phyloP scores from a whole-genome alignment of 495 filamentous ascomycete genomes.

The Daldinia caldariorum region DNA sequence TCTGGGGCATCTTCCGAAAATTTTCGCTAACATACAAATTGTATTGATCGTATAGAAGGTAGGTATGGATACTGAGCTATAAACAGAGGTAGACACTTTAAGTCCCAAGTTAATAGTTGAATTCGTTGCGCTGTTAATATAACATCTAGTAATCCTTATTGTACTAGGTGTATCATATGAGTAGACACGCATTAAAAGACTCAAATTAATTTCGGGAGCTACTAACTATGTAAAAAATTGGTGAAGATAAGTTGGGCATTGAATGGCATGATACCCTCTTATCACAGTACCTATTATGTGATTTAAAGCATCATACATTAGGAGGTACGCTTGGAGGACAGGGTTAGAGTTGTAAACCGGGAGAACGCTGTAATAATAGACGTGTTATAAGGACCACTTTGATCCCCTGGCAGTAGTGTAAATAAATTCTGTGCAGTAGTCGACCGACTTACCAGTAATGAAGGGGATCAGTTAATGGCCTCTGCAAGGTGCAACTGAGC shows the following conservation, averaged over 20 bases:
- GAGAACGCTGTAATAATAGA: slow-evolving; percentile 37
- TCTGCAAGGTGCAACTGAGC: slow-evolving; percentile 34
- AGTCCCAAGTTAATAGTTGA: too few species aligned
- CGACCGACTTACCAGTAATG: slow-evolving; percentile 3
- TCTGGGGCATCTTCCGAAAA: slow-evolving; percentile 24
- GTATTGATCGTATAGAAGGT: neutral
- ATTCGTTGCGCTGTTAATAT: too few species aligned
- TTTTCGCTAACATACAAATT: slow-evolving; percentile 13
- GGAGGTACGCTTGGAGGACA: slow-evolving; percentile 15
- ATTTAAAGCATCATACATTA: slow-evolving; percentile 11
- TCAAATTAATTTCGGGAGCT: neutral
- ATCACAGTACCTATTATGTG: slow-evolving; percentile 12
- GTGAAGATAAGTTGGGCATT: neutral
- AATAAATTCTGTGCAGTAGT: slow-evolving; percentile 4
- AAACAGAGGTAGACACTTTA: too few species aligned
- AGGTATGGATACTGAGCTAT: neutral
- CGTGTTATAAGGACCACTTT: slow-evolving; percentile 29
- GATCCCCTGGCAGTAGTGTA: slow-evolving; percentile 21
- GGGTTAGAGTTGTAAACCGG: slow-evolving; percentile 24
- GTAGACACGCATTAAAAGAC: neutral
- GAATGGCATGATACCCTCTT: slow-evolving; percentile 16
- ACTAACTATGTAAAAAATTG: neutral
- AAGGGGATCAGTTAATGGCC: slow-evolving; percentile 18
- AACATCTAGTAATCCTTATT: neutral
- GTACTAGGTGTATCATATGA: neutral